Base-by-base conservation (phyloP, 2,329 filamentous ascomycete species). In the Aspergillus sp. region DNA sequence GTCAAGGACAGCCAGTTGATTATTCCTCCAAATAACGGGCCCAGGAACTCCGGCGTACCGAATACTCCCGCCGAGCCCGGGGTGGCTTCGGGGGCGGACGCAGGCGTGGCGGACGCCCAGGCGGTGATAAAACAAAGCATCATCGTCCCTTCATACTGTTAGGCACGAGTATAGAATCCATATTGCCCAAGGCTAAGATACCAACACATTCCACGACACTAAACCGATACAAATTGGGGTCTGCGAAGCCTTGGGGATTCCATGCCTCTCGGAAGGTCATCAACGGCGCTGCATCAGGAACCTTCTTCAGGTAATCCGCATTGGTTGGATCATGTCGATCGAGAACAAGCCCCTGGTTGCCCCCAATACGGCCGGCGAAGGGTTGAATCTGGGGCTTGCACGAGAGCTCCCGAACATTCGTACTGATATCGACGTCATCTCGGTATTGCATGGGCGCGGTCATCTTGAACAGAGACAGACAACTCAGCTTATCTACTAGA, bases 1-100 rank as follows among this genome's bases (percentile, higher is more conserved):
- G 77, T 65, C 13, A 81, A 63, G 45, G 77, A 56, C 14, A 75
- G 54, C 13, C 68, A 61, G 50, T 72, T 78, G 50, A 67, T 66
- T 17, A 78, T 62, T 16, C 70, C 69, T 6, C 66, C 70, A 50
- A 74, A 52, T 22, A 69, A 53, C 36, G 69, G 60, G 35, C 65
- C 61, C 51, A 67, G 51, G 52, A 67, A 64, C 55, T 53, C 50
- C 4, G 60, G 47, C 14, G 65, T 66, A 30, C 49, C 47, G 49
- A 66, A 71, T 30, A 65, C 55, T 9, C 67, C 66, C 2, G 60
- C 57, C 33, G 48, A 2, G 26, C 53, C 47, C 24, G 32, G 30
- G 41, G 16, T 46, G 55, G 20, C 46, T 47, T 13, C 44, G 51
- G 7, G 41, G 47, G 16, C 26, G 33, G 14, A 51, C 45, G 30